Percentiles rank a stretch among this genome's conserved stretches.
Evolutionary conservation across 345 rosid genomes (phyloP).

Genomic region (Gossypium anomalum): DNA sequence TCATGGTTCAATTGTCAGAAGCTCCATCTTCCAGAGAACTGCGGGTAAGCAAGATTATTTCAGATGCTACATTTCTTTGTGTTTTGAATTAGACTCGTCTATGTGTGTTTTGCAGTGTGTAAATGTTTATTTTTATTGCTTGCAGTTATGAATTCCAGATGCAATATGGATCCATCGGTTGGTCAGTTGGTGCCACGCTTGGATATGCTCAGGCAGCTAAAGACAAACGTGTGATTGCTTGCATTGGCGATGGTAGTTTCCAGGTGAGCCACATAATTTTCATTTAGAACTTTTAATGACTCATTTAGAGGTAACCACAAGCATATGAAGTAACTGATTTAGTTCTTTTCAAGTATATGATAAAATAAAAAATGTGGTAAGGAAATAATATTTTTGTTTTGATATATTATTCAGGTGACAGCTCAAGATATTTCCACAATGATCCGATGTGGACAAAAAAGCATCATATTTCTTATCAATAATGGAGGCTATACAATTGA

Average conservation of each 20-base stretch:
- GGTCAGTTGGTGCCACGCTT: slow-evolving; percentile 77
- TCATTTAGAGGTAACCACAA: not conserved
- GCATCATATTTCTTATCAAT: slow-evolving; percentile 65
- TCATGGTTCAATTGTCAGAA: slow-evolving; percentile 85
- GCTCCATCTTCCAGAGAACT: slow-evolving; percentile 62
- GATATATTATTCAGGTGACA: slow-evolving; percentile 42
- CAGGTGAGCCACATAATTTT: slow-evolving; percentile 38
- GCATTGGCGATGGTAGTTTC: slow-evolving; percentile 77
- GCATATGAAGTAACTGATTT: not conserved
- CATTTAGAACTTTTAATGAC: not conserved
- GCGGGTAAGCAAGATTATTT: slow-evolving; percentile 43
- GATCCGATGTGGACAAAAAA: slow-evolving; percentile 55
- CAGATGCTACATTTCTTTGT: not conserved
- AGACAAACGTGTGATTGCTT: slow-evolving; percentile 66
- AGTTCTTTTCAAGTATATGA: not conserved
- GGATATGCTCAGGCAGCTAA: slow-evolving; percentile 71
- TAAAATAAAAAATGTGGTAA: not conserved
- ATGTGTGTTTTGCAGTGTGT: not conserved
- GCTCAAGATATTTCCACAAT: slow-evolving; percentile 71
- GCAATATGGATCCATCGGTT: slow-evolving; percentile 81
- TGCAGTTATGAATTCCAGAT: slow-evolving; percentile 70
- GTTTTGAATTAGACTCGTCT: not conserved
- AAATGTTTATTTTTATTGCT: slow-evolving; percentile 10
- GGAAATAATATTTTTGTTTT: not conserved
- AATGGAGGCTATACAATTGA: slow-evolving; percentile 75